phyloP scores from a whole-genome alignment of 306 rosid genomes.

The Cicer bijugum region DNA sequence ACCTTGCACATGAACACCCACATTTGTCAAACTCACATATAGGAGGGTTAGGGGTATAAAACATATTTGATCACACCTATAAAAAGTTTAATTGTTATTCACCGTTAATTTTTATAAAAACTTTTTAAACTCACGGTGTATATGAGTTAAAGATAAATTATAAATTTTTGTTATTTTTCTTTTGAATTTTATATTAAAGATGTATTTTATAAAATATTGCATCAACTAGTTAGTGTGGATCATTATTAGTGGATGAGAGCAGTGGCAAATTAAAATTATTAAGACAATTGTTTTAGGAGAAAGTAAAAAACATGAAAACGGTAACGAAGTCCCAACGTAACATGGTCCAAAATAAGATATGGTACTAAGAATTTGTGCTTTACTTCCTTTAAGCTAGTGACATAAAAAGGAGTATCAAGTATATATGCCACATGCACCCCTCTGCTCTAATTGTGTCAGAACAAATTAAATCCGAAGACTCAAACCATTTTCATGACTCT shows the following conservation, averaged over 20 bases:
- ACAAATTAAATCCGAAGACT: conserved; percentile 37
- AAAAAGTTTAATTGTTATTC: not conserved
- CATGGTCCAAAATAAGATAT: conserved; percentile 36
- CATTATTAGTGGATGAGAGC: no score
- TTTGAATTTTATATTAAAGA: no score
- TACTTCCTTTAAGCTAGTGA: conserved; percentile 16
- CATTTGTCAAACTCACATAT: not conserved
- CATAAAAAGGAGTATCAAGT: conserved; percentile 39
- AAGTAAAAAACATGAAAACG: conserved; percentile 5
- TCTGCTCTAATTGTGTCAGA: conserved; percentile 42
- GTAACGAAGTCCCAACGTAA: not conserved
- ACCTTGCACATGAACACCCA: conserved; percentile 26
- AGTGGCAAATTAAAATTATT: no score
- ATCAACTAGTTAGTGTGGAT: no score
- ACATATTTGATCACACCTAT: conserved; percentile 31
- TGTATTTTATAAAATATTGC: no score
- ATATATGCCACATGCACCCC: conserved; percentile 41
- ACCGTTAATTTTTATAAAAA: no score
- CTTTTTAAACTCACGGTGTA: no score
- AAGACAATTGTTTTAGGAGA: no score
- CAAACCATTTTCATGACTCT: conserved; percentile 39
- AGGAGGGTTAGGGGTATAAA: not conserved
- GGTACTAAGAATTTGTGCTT: conserved; percentile 35
- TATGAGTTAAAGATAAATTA: no score
- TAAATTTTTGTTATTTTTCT: no score